Evolutionary conservation across 176 grass and related monocot species (phyloP).

Genomic region (Alloteropsis semialata): DNA sequence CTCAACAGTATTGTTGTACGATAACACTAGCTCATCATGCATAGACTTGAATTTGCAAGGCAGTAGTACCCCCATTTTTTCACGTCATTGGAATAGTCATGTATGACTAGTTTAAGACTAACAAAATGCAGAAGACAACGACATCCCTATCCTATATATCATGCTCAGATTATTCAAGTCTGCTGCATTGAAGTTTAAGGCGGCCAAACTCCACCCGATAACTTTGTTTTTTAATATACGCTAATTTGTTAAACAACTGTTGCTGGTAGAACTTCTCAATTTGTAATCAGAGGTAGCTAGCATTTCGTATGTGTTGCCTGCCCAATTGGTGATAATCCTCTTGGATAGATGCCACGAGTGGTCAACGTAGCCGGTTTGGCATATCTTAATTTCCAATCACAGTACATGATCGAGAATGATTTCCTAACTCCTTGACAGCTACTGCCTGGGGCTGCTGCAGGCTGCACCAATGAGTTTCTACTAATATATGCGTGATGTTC

Average conservation of each 20-base stretch:
- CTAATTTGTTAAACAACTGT: not conserved
- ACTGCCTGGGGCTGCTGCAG: not conserved
- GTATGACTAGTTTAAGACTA: not conserved
- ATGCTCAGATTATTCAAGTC: not conserved
- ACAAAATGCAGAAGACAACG: not conserved
- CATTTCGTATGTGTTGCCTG: not conserved
- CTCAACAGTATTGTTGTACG: not conserved
- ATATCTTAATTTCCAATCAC: not conserved
- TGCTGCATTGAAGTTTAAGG: not conserved
- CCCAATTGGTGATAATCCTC: not conserved
- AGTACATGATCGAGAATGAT: slow-evolving; percentile 31
- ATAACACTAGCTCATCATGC: not conserved
- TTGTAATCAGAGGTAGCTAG: not conserved
- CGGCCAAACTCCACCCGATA: not conserved
- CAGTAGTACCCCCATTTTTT: not conserved
- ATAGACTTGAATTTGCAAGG: not conserved
- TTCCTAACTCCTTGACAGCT: slow-evolving; percentile 27
- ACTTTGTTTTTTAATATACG: not conserved
- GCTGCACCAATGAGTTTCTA: not conserved
- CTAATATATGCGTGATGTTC: not conserved
- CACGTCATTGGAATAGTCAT: slow-evolving; percentile 13
- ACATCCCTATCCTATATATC: not conserved
- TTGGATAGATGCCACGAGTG: not conserved
- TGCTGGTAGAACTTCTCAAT: not conserved
- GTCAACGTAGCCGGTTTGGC: slow-evolving; percentile 28